Evolutionary conservation across 352 stramenopile species (phyloP).

Genomic region (Globisporangium sylvaticum): DNA sequence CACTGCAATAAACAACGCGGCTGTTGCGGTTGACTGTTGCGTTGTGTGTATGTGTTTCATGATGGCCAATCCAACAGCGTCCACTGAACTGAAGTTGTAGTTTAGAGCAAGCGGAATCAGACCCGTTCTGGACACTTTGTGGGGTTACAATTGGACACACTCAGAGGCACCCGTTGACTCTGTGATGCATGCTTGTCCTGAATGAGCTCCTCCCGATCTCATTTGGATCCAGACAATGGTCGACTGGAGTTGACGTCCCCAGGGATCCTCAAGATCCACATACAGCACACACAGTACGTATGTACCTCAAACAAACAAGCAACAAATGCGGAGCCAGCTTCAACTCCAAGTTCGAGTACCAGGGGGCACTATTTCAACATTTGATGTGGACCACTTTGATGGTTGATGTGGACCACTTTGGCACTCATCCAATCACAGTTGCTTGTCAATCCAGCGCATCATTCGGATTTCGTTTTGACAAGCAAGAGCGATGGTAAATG

Average conservation of each 20-base stretch:
- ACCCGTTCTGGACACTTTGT: background rate
- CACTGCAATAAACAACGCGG: too few species aligned
- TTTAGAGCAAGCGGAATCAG: background rate
- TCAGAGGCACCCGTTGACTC: background rate
- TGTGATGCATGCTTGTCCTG: background rate
- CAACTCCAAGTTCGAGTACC: background rate
- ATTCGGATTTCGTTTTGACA: background rate
- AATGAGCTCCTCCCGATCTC: background rate
- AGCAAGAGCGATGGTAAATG: background rate
- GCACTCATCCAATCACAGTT: background rate
- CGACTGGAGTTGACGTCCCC: too few species aligned
- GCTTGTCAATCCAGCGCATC: too few species aligned
- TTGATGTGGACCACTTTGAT: background rate
- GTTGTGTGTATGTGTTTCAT: background rate
- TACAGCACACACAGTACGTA: background rate
- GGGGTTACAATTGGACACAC: background rate
- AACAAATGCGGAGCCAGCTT: background rate
- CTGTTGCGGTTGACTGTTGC: background rate
- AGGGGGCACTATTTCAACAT: background rate
- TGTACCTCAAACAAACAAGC: background rate
- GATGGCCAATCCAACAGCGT: background rate
- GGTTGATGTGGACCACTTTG: background rate
- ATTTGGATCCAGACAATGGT: background rate
- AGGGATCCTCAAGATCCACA: too few species aligned
- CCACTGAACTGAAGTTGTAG: background rate